Conservation (phyloP, 306 rosid genomes). For the Cicer pinnatifidum region DNA sequence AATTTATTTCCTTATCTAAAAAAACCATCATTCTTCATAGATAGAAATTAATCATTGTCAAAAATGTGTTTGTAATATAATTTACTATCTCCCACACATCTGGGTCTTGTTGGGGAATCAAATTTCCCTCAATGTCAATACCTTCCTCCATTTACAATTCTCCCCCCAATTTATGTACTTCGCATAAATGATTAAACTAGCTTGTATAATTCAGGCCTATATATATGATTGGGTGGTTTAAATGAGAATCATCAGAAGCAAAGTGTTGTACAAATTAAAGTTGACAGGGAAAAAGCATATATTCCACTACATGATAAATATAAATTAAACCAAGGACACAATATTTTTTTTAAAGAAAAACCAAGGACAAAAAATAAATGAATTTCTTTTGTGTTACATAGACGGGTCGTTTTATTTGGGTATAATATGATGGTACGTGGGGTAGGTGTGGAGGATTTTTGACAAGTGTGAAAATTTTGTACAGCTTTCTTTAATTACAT, state of each 20-base stretch:
- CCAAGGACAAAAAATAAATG: constrained; percentile 28
- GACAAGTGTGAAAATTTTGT: constrained; percentile 46
- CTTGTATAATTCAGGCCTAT: background rate
- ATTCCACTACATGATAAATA: constrained; percentile 38
- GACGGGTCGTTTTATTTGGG: constrained; percentile 48
- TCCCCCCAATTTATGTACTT: too few species aligned
- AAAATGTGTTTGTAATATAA: too few species aligned
- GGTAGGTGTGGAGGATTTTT: constrained; percentile 46
- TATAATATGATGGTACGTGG: constrained; percentile 43
- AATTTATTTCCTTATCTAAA: too few species aligned
- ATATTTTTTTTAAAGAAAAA: too few species aligned
- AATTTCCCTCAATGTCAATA: too few species aligned
- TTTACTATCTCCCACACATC: too few species aligned
- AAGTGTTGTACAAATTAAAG: constrained; percentile 44
- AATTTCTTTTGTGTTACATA: constrained; percentile 38
- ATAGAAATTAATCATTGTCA: too few species aligned
- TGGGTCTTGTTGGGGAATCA: too few species aligned
- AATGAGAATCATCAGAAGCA: constrained; percentile 40
- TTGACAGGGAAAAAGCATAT: constrained; percentile 42
- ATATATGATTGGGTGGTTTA: background rate
- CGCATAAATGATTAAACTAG: background rate
- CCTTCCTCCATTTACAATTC: too few species aligned
- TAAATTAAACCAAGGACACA: background rate
- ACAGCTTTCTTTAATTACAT: constrained; percentile 42
- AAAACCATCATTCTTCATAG: too few species aligned